Percentiles rank a stretch among this genome's conserved stretches.
phyloP scores from a whole-genome alignment of 2,329 filamentous ascomycete species.

The Colletotrichum noveboracense region DNA sequence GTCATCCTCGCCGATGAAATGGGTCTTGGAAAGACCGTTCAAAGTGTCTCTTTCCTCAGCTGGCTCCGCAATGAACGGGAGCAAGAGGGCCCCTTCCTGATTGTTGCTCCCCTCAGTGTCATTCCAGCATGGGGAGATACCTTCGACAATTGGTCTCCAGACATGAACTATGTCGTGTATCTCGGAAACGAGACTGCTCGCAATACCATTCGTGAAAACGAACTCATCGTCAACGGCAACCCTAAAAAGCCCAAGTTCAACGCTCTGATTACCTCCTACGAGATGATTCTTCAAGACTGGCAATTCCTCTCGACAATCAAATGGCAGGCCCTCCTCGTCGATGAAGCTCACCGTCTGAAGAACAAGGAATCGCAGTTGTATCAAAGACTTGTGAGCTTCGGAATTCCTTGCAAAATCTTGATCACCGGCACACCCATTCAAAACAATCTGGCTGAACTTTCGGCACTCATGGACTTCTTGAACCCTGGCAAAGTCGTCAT shows the following conservation, averaged over 20 bases:
- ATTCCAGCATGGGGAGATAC: conserved; percentile 99
- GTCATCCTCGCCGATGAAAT: conserved; percentile 98
- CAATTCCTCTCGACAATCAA: conserved; percentile 88
- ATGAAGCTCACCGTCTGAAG: conserved; percentile 96
- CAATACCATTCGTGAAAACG: conserved; percentile 86
- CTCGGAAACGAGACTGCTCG: conserved; percentile 88
- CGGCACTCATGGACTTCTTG: conserved; percentile 92
- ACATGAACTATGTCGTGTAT: conserved; percentile 97
- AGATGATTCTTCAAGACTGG: conserved; percentile 89
- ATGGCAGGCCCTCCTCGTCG: conserved; percentile 96
- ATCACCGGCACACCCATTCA: conserved; percentile 98
- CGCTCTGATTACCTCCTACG: conserved; percentile 96
- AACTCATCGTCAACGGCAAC: conserved; percentile 86
- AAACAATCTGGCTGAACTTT: conserved; percentile 92
- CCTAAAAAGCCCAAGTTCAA: conserved; percentile 93
- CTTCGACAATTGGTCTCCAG: conserved; percentile 94
- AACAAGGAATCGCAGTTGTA: conserved; percentile 96
- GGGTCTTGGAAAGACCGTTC: conserved; percentile 97
- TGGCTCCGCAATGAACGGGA: conserved; percentile 90
- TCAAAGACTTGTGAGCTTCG: conserved; percentile 82
- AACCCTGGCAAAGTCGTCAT: conserved; percentile 94
- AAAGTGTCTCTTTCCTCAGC: conserved; percentile 95
- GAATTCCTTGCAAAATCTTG: conserved; percentile 84
- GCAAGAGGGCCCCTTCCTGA: conserved; percentile 94
- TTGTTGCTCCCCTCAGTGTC: conserved; percentile 95